Evolutionary conservation across 192 early-diverging fungal genomes (phyloP).

Genomic region (Lobosporangium transversale): DNA sequence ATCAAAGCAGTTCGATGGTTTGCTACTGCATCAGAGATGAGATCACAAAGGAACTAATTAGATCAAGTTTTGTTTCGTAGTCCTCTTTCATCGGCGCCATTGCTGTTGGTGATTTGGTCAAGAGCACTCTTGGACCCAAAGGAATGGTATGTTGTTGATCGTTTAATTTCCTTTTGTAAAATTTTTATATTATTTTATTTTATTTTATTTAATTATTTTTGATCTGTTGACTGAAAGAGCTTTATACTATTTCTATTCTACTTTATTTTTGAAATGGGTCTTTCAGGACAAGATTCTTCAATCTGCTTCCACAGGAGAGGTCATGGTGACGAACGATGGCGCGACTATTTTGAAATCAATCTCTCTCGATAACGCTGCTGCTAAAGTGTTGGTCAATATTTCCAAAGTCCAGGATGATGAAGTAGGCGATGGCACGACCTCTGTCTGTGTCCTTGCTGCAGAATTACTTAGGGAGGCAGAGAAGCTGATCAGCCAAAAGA

Average conservation of each 20-base stretch:
- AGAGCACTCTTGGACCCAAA: conserved; percentile 96
- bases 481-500: conserved; percentile 89
- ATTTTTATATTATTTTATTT: no score
- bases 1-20: no score
- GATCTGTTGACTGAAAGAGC: not conserved
- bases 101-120: conserved; percentile 98
- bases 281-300: conserved; percentile 99
- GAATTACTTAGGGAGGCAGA: conserved; percentile 96
- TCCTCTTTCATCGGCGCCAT: conserved; percentile 98
- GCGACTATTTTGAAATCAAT: conserved; percentile 99
- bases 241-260: no score
- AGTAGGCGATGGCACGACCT: conserved; percentile 99
- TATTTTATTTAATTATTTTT: no score
- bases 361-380: conserved; percentile 97
- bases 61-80: conserved; percentile 48
- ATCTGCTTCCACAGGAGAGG: conserved; percentile 83
- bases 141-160: conserved; percentile 83
- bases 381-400: conserved; percentile 97
- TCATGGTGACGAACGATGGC: conserved; percentile 98
- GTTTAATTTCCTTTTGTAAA: no score
- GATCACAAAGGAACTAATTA: no score
- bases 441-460: conserved; percentile 96
- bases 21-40: no score
- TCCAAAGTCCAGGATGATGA: conserved; percentile 99
- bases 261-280: no score